Evolutionary conservation across 2,329 filamentous ascomycete genomes (phyloP), one percentile per base, ranked within the genome.

Genomic region (Colletotrichum acutatum): DNA sequence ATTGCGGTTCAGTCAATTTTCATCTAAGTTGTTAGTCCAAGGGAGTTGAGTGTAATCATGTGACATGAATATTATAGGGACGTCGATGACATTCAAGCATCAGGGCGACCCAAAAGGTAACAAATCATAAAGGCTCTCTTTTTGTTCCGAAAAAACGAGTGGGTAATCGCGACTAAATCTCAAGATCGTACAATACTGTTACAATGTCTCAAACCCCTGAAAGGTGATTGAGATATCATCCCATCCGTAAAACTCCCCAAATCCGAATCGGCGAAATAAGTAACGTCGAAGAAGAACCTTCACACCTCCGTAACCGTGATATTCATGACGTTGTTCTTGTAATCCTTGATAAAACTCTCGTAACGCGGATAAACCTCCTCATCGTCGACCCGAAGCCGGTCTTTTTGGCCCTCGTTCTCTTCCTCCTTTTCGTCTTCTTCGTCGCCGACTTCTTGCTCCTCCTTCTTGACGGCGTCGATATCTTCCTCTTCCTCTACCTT

Each of bases 331-430:
- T 73, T 73, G n/a, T 65, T 61, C 46, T 71, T 66, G 49, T 73
- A 73, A 24, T 73, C 71, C 67, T 66, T 46, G 49, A 73, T 73
- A 61, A 71, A 73, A 52, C 71, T 73, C 56, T 73, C 71, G 56
- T 73, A 73, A n/a, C 56, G 68, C 19, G 66, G 71, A 30, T 71
- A 71, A 28, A 73, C 34, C 16, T 49, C 63, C 54, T 30, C 56
- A 1, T 62, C 49, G 14, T 62, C 61, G 9, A 57, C 56, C 14
- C 32, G 42, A n/a, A 65, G 49, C 16, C 53, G 49, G 28, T 30
- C 56, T 4, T 30, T 58, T n/a, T 57, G 46, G 8, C 28, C 53
- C 52, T 57, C 24, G 8, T 22, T 49, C 16, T 30, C 16, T 16
- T 58, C 37, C 30, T 30, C 68, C 11, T 67, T 30, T 24, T 57